phyloP scores from a whole-genome alignment of 2,329 filamentous ascomycete genomes.

The Trichothecium roseum region DNA sequence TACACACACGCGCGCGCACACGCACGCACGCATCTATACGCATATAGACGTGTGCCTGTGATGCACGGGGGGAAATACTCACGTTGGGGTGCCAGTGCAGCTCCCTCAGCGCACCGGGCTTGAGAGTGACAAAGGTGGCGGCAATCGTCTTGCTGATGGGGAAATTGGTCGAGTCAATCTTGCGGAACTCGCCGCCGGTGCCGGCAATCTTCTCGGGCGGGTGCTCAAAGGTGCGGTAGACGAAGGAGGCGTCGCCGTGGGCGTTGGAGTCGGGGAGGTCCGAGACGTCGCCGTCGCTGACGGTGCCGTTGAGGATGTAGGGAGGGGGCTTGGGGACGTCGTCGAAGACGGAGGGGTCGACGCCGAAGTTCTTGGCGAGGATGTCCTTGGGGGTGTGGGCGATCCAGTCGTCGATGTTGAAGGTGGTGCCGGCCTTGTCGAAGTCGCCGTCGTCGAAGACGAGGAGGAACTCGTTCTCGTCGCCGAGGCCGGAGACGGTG shows the following conservation, averaged over 20 bases:
- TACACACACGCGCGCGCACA: too few relatives aligned
- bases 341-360: conserved; percentile 48
- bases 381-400: conserved; percentile 52
- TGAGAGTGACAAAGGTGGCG: conserved; percentile 51
- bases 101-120: conserved; percentile 53
- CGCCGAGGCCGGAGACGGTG: conserved; percentile 52
- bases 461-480: conserved; percentile 57
- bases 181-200: conserved; percentile 49
- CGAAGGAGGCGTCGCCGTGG: conserved; percentile 48
- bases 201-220: conserved; percentile 46
- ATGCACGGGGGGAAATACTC: conserved; percentile 12
- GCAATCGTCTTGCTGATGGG: conserved; percentile 56
- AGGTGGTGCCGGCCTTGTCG: conserved; percentile 55
- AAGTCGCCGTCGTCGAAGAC: conserved; percentile 59
- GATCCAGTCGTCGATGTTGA: conserved; percentile 63
- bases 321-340: conserved; percentile 46
- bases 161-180: conserved; percentile 59
- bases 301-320: conserved; percentile 50
- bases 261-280: conserved; percentile 32
- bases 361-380: conserved; percentile 59
- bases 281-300: conserved; percentile 30
- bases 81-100: conserved; percentile 63
- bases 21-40: too few relatives aligned
- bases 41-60: neutral
- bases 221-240: conserved; percentile 49